Conservation (phyloP, 179 eudicot genomes). For the Corrigiola litoralis region DNA sequence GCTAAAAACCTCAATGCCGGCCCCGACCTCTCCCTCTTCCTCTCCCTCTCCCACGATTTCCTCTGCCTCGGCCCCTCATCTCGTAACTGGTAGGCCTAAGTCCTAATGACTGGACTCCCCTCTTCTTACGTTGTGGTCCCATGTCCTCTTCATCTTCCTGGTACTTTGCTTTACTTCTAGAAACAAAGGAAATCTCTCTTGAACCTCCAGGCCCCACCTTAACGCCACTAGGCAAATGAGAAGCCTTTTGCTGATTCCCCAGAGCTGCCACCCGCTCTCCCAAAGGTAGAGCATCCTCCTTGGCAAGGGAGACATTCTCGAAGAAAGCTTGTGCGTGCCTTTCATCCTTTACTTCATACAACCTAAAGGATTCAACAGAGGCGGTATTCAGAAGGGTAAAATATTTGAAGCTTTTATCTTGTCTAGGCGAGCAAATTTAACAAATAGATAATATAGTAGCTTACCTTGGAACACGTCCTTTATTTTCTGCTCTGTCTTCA, state of each 20-base stretch:
- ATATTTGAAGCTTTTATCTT: not conserved
- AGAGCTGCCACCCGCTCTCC: conserved; percentile 69
- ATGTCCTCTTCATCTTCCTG: conserved; percentile 62
- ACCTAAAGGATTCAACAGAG: conserved; percentile 33
- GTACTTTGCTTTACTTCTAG: conserved; percentile 59
- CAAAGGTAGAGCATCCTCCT: conserved; percentile 72
- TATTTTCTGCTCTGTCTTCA: conserved; percentile 37
- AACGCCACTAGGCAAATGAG: conserved; percentile 33
- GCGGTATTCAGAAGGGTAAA: not conserved
- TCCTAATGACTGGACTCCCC: conserved; percentile 73
- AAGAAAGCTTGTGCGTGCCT: conserved; percentile 86
- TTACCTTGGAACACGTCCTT: conserved; percentile 50
- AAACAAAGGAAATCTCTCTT: conserved; percentile 70
- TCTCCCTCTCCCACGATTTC: conserved; percentile 38
- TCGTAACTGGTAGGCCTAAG: conserved; percentile 54
- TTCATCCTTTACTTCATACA: conserved; percentile 87
- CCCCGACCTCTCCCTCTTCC: conserved; percentile 29
- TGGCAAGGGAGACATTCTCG: conserved; percentile 55
- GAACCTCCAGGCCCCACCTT: conserved; percentile 87
- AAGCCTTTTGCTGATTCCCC: conserved; percentile 22
- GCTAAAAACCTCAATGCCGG: not conserved
- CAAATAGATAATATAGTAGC: not conserved
- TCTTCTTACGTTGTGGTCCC: conserved; percentile 44
- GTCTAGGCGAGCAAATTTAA: not conserved
- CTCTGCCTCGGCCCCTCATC: conserved; percentile 50